Base-by-base conservation (phyloP, 306 rosid genomes). In the Citrullus amarus region DNA sequence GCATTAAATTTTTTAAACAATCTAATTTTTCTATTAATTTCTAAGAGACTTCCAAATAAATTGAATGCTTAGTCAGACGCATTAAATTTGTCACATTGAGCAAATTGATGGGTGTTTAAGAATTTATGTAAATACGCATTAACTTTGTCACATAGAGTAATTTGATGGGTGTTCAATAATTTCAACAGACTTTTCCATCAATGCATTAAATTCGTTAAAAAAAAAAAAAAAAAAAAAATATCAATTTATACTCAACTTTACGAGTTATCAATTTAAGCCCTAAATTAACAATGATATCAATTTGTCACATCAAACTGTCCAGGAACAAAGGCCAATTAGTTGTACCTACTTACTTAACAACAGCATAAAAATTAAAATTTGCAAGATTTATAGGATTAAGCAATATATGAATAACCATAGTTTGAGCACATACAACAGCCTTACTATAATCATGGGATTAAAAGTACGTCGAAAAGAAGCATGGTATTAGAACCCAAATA, bases 381-480 rank as follows among this genome's bases (percentile, higher is more conserved):
- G 25, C 43, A 50, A 50, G 32, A 76, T 76, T 32, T 39, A 41
- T 58, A 60, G 39, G 15, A 76, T 36, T 41, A 11, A 81, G 53
- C 62, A 80, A 76, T 61, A 72, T 82, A 76, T 46, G 50, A 82
- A n/a, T 66, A 84, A 83, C 36, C 48, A 25, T 38, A 22, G 79
- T 70, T 85, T 79, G 38, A 76, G 79, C 81, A 86, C 96, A 79
- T 88, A 96, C 99, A 82, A 54, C 58, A 76, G 97, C 92, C 90
- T 91, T 96, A 56, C 90, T 71, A 48, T 83, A 81, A 82, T 96
- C 98, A 97, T 98, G 28, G 28, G 28, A 92, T 55, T 92, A 83
- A 73, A 95, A 95, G 90, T 91, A 91, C 76, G 96, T 86, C 70
- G 97, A 92, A 84, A 92, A 95, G 86, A 95, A 91, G 90, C 96